Evolutionary conservation across 495 filamentous ascomycete species (phyloP).

Genomic region (Penicillium simplicissimum): DNA sequence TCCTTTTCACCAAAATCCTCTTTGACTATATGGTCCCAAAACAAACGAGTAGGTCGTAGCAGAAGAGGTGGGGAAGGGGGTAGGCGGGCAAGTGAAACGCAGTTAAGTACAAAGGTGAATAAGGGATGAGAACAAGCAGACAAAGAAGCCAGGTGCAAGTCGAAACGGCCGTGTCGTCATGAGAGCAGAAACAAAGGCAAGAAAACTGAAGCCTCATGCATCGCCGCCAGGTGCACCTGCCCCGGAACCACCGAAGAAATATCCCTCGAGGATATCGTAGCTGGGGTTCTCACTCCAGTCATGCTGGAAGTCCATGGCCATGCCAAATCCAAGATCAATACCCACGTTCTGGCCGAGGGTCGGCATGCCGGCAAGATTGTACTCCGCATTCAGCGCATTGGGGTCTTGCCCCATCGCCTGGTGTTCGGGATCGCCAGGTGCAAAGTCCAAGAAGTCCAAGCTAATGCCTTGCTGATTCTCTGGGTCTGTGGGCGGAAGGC

Average conservation of each 20-base stretch:
- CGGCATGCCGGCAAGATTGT: constrained; percentile 31
- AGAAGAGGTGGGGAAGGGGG: not conserved
- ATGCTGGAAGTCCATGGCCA: constrained; percentile 72
- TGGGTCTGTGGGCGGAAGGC: constrained; percentile 24
- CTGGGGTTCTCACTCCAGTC: constrained; percentile 78
- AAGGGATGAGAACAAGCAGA: constrained; percentile 1
- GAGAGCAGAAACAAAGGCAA: constrained; percentile 1
- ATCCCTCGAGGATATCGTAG: constrained; percentile 86
- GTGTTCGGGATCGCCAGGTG: constrained; percentile 28
- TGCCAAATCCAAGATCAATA: constrained; percentile 73
- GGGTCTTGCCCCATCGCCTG: constrained; percentile 33
- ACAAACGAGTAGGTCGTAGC: constrained; percentile 8
- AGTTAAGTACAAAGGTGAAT: constrained; percentile 2
- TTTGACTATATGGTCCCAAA: constrained; percentile 21
- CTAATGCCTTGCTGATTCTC: constrained; percentile 36
- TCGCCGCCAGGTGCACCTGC: constrained; percentile 33
- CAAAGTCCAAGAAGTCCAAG: constrained; percentile 46
- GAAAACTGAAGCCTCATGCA: constrained; percentile 15
- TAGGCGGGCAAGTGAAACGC: constrained; percentile 1
- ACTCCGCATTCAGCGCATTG: constrained; percentile 33
- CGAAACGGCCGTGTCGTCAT: not conserved
- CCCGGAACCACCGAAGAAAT: constrained; percentile 74
- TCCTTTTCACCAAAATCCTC: constrained; percentile 15
- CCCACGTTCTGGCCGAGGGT: constrained; percentile 44
- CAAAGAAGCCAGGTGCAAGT: not conserved